Conservation (phyloP, 2,329 filamentous ascomycete genomes). For the Colletotrichum australisinense region DNA sequence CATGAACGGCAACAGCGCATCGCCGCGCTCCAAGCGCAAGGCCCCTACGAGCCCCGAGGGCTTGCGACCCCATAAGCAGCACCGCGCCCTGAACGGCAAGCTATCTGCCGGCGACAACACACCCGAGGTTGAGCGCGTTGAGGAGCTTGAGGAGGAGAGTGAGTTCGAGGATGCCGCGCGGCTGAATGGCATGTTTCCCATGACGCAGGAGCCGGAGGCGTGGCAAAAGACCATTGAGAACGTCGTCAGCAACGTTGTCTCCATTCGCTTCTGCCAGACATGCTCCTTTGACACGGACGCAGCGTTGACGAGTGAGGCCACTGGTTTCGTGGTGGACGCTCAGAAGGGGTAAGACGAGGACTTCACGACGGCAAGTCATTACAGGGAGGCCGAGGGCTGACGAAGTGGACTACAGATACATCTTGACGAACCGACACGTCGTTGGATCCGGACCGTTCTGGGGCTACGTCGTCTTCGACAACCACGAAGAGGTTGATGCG, state of each 20-base stretch:
- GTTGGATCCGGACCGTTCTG: constrained; percentile 96
- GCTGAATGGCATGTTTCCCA: constrained; percentile 33
- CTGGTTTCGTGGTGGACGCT: constrained; percentile 96
- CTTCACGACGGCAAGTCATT: neutral
- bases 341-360: constrained; percentile 76
- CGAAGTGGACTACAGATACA: constrained; percentile 64
- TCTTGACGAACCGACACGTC: constrained; percentile 91
- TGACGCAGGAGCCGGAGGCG: constrained; percentile 57
- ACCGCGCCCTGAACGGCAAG: constrained; percentile 59
- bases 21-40: constrained; percentile 64
- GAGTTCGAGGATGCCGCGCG: constrained; percentile 52
- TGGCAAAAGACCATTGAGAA: constrained; percentile 97
- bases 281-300: constrained; percentile 98
- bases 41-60: constrained; percentile 56
- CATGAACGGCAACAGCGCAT: constrained; percentile 57
- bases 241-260: constrained; percentile 95
- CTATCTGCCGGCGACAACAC: constrained; percentile 62
- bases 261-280: constrained; percentile 98
- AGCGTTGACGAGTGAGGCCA: constrained; percentile 93
- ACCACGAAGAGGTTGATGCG: constrained; percentile 96
- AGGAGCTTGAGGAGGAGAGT: constrained; percentile 50
- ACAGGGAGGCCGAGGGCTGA: neutral
- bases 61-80: constrained; percentile 53
- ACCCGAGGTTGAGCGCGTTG: constrained; percentile 50
- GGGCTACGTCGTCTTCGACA: constrained; percentile 98